A percentile compares a stretch with the other conserved stretches of the same genome.
Conservation (phyloP, 192 early-diverging fungal species). For the Diversispora epigaea region DNA sequence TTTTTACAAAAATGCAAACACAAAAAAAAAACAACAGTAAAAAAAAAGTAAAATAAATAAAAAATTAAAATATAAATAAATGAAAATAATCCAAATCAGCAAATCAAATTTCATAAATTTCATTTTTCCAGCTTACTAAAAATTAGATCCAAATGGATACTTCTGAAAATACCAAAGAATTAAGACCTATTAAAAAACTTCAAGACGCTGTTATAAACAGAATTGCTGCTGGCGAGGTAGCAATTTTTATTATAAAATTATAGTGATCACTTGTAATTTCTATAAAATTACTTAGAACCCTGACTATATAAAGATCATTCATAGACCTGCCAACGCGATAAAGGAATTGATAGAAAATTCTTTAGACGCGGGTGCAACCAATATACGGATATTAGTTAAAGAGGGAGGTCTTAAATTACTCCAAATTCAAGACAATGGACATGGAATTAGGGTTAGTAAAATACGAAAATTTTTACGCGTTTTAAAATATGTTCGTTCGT, state of each 20-base stretch:
- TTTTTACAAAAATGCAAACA: too few species aligned
- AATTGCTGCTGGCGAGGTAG: conserved; percentile 95
- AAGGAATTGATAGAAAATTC: conserved; percentile 98
- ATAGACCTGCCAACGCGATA: conserved; percentile 90
- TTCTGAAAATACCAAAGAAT: background rate
- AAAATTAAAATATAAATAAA: too few species aligned
- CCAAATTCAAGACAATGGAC: conserved; percentile 94
- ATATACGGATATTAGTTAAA: conserved; percentile 77
- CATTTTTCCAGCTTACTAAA: too few species aligned
- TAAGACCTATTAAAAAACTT: conserved; percentile 70
- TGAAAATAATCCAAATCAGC: too few species aligned
- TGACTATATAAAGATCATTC: conserved; percentile 72
- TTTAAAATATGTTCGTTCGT: background rate
- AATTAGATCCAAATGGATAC: background rate
- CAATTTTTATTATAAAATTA: background rate
- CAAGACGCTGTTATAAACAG: conserved; percentile 88
- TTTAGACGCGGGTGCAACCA: conserved; percentile 88
- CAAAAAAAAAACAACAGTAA: too few species aligned
- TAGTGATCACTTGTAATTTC: background rate
- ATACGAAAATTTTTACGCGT: background rate
- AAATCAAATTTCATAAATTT: too few species aligned
- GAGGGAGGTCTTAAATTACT: conserved; percentile 93
- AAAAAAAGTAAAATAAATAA: too few species aligned
- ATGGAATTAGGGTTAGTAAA: conserved; percentile 70
- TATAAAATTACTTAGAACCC: background rate